Base-by-base conservation (phyloP, 148 eudicot genomes). In the Mesembryanthemum crystallinum region DNA sequence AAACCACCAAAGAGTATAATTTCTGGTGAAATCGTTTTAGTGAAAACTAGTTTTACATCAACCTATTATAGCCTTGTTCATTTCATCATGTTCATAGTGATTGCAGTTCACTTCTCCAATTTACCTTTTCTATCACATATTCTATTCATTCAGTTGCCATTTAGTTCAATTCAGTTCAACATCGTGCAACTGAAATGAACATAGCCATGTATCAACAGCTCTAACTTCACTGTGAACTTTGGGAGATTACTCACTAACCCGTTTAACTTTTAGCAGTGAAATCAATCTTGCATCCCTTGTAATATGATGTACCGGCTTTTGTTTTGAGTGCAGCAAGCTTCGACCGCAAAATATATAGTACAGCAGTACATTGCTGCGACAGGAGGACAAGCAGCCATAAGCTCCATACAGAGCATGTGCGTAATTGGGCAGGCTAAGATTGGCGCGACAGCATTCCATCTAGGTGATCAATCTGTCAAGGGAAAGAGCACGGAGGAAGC, bases 341-440 rank as follows among this genome's bases (percentile, higher is more conserved):
- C 99, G 0, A 92, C 99, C 0, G 99, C 97, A 2, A 95, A 95
- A 62, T 95, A 95, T 76, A 95, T 95, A 5, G 85, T 95, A 42
- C 96, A 91, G 58, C 98, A 95, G 67, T 92, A 95, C 79, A 83
- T 95, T 71, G 99, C 99, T 42, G 96, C 99, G 0, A 90, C 90
- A 45, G 99, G 99, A 74, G 97, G 99, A 17, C 96, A 72, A 24
- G 72, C 88, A 37, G 90, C 88, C 1, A 67, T 95, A 68, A 89
- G 85, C 72, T 81, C 92, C 0, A 81, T 90, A 60, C 86, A 85
- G 67, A 95, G 94, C 90, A 90, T 92, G 94, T 95, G 99, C 54
- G 90, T 90, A 25, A 83, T 88, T 0, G 99, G 97, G 10, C 82
- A 89, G 72, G 90, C 91, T 39, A 92, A 84, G 73, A 86, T 95